Evolutionary conservation across 2,329 filamentous ascomycete species (phyloP).

Genomic region (Nemania sp.): DNA sequence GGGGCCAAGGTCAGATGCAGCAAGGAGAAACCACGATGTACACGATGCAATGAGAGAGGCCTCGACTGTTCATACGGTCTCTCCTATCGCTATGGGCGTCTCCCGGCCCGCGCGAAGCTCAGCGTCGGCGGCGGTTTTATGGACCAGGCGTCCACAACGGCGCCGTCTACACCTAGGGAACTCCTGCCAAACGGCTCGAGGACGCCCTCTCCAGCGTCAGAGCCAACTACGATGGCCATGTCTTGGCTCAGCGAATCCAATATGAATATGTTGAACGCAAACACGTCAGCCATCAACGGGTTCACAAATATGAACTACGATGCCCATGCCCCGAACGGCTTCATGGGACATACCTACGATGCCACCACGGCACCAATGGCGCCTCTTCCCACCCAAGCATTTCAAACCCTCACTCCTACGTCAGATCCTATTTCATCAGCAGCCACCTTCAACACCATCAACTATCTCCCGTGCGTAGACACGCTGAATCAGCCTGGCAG

Average conservation of each 20-base stretch:
- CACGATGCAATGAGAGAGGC: conserved; percentile 29
- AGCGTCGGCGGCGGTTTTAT: conserved; percentile 21
- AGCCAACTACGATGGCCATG: conserved; percentile 20
- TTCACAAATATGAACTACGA: conserved; percentile 25
- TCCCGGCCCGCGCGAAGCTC: conserved; percentile 31
- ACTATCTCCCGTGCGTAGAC: conserved; percentile 25
- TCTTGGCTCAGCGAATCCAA: conserved; percentile 28
- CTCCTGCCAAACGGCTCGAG: conserved; percentile 28
- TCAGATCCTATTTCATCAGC: conserved; percentile 25
- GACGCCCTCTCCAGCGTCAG: conserved; percentile 28
- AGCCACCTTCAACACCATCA: conserved; percentile 22
- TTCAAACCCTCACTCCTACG: conserved; percentile 21
- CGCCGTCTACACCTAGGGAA: conserved; percentile 26
- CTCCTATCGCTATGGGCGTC: conserved; percentile 33
- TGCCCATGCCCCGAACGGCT: conserved; percentile 18
- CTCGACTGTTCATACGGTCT: conserved; percentile 32
- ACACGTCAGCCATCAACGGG: conserved; percentile 19
- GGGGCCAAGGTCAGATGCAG: conserved; percentile 34
- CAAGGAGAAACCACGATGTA: conserved; percentile 34
- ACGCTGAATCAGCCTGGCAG: conserved; percentile 12
- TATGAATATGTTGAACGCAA: conserved; percentile 23
- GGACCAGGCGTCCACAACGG: conserved; percentile 21
- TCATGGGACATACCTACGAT: conserved; percentile 21
- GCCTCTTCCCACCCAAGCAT: conserved; percentile 15
- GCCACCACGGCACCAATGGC: conserved; percentile 12